Conservation (phyloP, 495 filamentous ascomycete species). For the Podospora pseudopauciseta region DNA sequence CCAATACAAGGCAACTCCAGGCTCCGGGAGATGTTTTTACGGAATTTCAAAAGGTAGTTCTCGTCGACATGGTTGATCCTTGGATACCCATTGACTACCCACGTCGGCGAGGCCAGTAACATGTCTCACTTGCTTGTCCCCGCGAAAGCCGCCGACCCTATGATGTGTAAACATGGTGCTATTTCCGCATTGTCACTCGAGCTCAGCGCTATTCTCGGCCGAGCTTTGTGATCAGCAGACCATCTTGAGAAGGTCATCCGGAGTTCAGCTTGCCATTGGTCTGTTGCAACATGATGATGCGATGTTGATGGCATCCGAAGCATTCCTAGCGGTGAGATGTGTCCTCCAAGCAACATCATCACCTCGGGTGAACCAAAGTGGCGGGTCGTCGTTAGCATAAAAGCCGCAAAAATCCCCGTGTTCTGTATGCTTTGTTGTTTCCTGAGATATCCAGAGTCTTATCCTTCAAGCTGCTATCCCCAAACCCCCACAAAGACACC, state of each 20-base stretch:
- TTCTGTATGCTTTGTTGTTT: neutral
- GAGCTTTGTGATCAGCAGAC: constrained; percentile 31
- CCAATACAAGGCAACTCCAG: constrained; percentile 20
- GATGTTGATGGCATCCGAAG: constrained; percentile 10
- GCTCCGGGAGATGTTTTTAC: constrained; percentile 14
- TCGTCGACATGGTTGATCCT: constrained; percentile 17
- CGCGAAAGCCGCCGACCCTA: constrained; percentile 16
- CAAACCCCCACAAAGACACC: neutral
- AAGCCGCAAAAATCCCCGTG: neutral
- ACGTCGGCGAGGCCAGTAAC: constrained; percentile 10
- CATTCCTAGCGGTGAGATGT: constrained; percentile 24
- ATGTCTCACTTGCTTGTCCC: constrained; percentile 19
- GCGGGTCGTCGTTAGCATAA: constrained; percentile 7
- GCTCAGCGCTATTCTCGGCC: constrained; percentile 17
- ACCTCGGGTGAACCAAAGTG: neutral
- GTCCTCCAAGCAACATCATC: constrained; percentile 5
- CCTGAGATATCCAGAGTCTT: neutral
- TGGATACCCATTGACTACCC: constrained; percentile 8
- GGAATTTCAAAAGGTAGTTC: neutral
- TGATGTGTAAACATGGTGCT: constrained; percentile 14
- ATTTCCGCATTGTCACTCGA: constrained; percentile 8
- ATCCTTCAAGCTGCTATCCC: neutral
- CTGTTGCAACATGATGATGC: constrained; percentile 6
- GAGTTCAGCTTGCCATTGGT: constrained; percentile 19
- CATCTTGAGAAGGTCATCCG: constrained; percentile 14